A percentile compares a stretch with the other conserved stretches of the same genome.
These are phyloP conservation scores for Zygoascus meyerae DNA, from an alignment of 1,139 yeast species.

Conservation along the genomic window DNA sequence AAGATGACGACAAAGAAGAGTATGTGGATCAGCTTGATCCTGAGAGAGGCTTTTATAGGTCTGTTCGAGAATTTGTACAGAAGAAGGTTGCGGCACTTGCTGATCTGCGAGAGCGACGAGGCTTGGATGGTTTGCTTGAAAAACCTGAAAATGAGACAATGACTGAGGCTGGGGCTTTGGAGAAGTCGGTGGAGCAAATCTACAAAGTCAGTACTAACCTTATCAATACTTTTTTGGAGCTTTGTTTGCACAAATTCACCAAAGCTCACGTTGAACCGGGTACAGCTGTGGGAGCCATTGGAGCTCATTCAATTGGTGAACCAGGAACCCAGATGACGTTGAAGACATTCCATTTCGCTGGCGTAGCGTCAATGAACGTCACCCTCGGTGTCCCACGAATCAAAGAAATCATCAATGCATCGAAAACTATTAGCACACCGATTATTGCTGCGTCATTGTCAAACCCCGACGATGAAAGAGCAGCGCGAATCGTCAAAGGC, in stretches of 20 bases:
- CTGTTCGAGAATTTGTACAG: constrained; percentile 58
- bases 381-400: constrained; percentile 99
- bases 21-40: constrained; percentile 80
- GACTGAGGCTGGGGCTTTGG: constrained; percentile 40
- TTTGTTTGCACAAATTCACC: constrained; percentile 76
- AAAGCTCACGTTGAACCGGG: constrained; percentile 97
- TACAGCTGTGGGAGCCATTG: constrained; percentile 98
- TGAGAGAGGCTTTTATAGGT: constrained; percentile 72
- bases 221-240: constrained; percentile 62
- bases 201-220: constrained; percentile 60
- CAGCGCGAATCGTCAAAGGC: constrained; percentile 98
- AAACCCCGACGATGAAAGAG: constrained; percentile 90
- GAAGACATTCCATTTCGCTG: constrained; percentile 99
- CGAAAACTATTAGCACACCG: constrained; percentile 92
- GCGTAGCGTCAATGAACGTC: constrained; percentile 98
- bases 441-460: constrained; percentile 92
- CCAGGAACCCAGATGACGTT: constrained; percentile 99
- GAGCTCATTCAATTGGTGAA: constrained; percentile 98
- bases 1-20: constrained; percentile 21
- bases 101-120: constrained; percentile 49
- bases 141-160: constrained; percentile 42
- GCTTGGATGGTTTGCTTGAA: constrained; percentile 41
- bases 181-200: constrained; percentile 60
- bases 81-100: constrained; percentile 57
- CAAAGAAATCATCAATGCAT: constrained; percentile 95